These are phyloP conservation scores for Metarhizium sp. DNA, from an alignment of 2,329 filamentous ascomycete genomes.

Conservation along the genomic window DNA sequence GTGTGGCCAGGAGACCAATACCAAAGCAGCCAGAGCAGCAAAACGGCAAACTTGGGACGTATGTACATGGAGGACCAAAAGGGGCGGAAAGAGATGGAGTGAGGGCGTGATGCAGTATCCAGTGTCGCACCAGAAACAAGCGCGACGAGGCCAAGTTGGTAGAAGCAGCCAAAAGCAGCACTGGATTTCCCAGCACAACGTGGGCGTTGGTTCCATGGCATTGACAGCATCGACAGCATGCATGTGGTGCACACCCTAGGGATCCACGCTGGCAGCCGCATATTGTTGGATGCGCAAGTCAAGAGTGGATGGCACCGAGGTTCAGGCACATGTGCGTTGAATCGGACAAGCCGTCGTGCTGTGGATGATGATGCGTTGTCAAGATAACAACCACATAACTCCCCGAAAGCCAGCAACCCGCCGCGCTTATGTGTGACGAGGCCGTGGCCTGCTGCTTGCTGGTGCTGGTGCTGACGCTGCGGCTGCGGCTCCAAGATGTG, in stretches of 20 bases:
- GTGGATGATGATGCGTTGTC: constrained; percentile 38
- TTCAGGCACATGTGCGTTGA: constrained; percentile 11
- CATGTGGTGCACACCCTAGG: too few species aligned
- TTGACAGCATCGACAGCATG: not conserved
- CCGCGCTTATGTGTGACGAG: not conserved
- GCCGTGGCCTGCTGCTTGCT: not conserved
- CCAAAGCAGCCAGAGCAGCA: not conserved
- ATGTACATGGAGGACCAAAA: not conserved
- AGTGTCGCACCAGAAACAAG: constrained; percentile 8
- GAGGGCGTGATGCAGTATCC: too few species aligned
- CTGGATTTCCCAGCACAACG: constrained; percentile 8
- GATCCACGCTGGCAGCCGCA: too few species aligned
- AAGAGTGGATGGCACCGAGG: not conserved
- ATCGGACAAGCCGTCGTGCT: not conserved
- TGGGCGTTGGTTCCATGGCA: not conserved
- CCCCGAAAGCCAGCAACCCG: constrained; percentile 10
- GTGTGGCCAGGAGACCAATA: too few species aligned
- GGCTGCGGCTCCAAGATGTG: not conserved
- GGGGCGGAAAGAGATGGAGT: not conserved
- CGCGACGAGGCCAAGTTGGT: constrained; percentile 11
- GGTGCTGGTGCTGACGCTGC: not conserved
- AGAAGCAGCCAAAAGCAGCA: constrained; percentile 14
- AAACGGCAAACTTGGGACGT: not conserved
- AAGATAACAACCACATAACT: constrained; percentile 27
- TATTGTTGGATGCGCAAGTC: too few species aligned